phyloP scores from a whole-genome alignment of 805 yeast genomes.

The Monosporozyma unispora region DNA sequence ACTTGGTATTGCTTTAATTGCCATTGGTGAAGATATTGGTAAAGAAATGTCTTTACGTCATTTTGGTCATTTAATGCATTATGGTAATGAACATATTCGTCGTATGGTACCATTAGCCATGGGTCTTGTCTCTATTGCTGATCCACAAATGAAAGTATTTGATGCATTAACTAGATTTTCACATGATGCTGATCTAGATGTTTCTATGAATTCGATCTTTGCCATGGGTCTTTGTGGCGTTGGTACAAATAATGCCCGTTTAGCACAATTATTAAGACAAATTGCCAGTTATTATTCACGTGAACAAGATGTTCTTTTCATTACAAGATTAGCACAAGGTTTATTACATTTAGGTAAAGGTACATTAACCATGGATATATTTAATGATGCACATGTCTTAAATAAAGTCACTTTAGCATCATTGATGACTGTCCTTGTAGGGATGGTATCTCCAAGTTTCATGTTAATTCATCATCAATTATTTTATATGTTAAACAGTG shows the following conservation, averaged over 20 bases:
- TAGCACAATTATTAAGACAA: conserved; percentile 91
- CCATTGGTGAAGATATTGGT: conserved; percentile 97
- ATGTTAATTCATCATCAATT: conserved; percentile 75
- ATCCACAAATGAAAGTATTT: conserved; percentile 94
- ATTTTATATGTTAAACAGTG: conserved; percentile 77
- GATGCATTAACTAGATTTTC: conserved; percentile 94
- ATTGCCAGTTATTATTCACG: conserved; percentile 87
- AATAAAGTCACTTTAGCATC: conserved; percentile 89
- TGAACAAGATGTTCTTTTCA: conserved; percentile 82
- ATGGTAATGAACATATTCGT: conserved; percentile 84
- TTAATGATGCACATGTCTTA: conserved; percentile 77
- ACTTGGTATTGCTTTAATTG: conserved; percentile 85
- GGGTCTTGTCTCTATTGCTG: conserved; percentile 87
- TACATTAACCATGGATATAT: conserved; percentile 80
- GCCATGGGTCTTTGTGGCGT: conserved; percentile 98
- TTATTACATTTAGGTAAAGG: conserved; percentile 94
- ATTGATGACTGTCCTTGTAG: conserved; percentile 70
- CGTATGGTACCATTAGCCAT: conserved; percentile 97
- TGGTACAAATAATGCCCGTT: conserved; percentile 96
- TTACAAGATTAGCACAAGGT: conserved; percentile 93
- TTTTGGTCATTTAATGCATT: conserved; percentile 95
- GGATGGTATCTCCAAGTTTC: conserved; percentile 80
- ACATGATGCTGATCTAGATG: conserved; percentile 90
- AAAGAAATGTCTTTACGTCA: conserved; percentile 96
- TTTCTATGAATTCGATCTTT: conserved; percentile 88